Conservation (phyloP, 306 rosid species). For the Prunus mume region DNA sequence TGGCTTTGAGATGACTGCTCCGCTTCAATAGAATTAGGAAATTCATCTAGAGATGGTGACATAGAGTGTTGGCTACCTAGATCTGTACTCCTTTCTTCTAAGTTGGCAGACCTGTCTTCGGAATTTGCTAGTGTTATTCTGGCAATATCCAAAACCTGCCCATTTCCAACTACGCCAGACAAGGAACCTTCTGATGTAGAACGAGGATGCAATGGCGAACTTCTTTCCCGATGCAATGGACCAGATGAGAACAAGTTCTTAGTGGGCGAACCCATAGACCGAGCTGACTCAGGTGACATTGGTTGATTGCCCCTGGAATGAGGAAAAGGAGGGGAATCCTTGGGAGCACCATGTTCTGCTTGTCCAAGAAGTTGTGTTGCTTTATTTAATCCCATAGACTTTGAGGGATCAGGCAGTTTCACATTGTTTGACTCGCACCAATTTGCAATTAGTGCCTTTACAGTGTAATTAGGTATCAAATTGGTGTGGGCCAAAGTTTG, state of each 20-base stretch:
- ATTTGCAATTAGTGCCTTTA: constrained; percentile 81
- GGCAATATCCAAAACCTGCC: constrained; percentile 48
- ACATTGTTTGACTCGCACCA: constrained; percentile 93
- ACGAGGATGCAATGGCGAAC: constrained; percentile 76
- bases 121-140: constrained; percentile 45
- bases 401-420: constrained; percentile 63
- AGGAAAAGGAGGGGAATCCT: constrained; percentile 53
- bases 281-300: constrained; percentile 58
- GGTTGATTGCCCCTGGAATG: constrained; percentile 57
- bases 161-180: constrained; percentile 45
- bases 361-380: constrained; percentile 56
- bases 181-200: constrained; percentile 75
- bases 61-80: constrained; percentile 49
- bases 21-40: constrained; percentile 40
- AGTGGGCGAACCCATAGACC: constrained; percentile 55
- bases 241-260: constrained; percentile 42
- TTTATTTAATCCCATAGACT: constrained; percentile 46
- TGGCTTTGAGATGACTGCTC: constrained; percentile 55
- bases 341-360: constrained; percentile 51
- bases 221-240: constrained; percentile 46
- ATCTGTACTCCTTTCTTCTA: constrained; percentile 58
- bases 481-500: constrained; percentile 80
- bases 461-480: constrained; percentile 78
- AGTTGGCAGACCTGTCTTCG: constrained; percentile 62
- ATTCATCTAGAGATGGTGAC: constrained; percentile 58